A percentile compares a stretch with the other conserved stretches of the same genome.
Conservation (phyloP, 176 grass and related monocot species). For the maize (Zea mays) region DNA sequence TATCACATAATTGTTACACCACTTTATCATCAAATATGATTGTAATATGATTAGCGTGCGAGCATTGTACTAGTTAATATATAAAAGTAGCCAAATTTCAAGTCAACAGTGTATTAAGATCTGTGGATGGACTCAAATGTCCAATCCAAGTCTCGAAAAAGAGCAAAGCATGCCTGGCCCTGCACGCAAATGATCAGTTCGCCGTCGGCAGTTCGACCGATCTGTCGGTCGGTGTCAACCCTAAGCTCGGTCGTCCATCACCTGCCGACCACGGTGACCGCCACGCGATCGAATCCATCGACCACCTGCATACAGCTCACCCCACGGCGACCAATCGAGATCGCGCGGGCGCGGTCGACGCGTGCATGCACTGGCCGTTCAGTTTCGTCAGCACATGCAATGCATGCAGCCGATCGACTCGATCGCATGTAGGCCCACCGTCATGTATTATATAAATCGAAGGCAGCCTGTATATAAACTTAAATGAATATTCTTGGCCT, state of each 20-base stretch:
- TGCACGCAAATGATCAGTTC: conserved; percentile 20
- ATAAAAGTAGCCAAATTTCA: background rate
- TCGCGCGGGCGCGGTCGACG: background rate
- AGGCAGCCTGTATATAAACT: background rate
- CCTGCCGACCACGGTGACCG: conserved; percentile 13
- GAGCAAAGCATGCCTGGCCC: background rate
- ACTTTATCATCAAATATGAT: no score
- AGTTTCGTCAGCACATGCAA: background rate
- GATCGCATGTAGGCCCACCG: no score
- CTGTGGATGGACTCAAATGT: background rate
- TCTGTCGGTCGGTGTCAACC: background rate
- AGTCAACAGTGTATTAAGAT: background rate
- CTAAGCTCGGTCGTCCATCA: conserved; percentile 6
- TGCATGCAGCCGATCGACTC: background rate
- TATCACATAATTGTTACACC: no score
- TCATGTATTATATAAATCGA: background rate
- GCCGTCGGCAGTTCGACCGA: background rate
- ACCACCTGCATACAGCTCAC: conserved; percentile 9
- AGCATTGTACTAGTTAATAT: no score
- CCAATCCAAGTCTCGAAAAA: background rate
- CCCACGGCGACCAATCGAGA: background rate
- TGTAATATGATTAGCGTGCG: no score
- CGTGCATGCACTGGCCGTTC: background rate
- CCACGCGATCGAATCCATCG: background rate
- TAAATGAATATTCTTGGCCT: background rate